Evolutionary conservation across 129 eudicot species (phyloP).

Genomic region (Apium graveolens): DNA sequence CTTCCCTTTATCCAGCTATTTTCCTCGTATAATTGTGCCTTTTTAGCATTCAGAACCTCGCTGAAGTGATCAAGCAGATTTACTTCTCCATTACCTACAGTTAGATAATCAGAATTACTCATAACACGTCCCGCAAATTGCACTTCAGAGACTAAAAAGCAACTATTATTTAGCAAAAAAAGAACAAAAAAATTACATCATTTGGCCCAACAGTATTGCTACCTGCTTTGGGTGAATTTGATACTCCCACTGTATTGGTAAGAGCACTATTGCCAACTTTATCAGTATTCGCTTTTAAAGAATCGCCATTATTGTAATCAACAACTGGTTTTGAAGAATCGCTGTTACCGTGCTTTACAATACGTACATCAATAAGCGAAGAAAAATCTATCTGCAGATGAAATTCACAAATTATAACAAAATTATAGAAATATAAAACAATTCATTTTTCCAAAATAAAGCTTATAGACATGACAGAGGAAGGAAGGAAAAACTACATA

Average conservation of each 20-base stretch:
- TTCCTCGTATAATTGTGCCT: slow-evolving; percentile 29
- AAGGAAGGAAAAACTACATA: background rate
- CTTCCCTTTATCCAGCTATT: slow-evolving; percentile 38
- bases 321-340: slow-evolving; percentile 19
- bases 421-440: background rate
- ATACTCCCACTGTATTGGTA: slow-evolving; percentile 19
- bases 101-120: background rate
- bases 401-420: background rate
- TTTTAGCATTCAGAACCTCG: slow-evolving; percentile 43
- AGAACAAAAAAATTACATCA: background rate
- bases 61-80: slow-evolving; percentile 52
- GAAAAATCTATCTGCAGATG: slow-evolving; percentile 62
- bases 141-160: background rate
- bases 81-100: slow-evolving; percentile 30
- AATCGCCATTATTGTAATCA: slow-evolving; percentile 14
- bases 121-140: background rate
- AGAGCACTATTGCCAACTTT: slow-evolving; percentile 17
- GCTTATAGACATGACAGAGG: background rate
- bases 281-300: slow-evolving; percentile 18
- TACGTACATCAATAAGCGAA: slow-evolving; percentile 65
- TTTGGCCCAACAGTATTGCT: slow-evolving; percentile 1
- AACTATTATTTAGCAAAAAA: background rate
- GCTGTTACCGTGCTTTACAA: slow-evolving; percentile 32
- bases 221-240: slow-evolving; percentile 41
- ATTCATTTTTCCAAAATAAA: background rate